phyloP scores from a whole-genome alignment of 2,329 filamentous ascomycete species.

The Hypoxylon sp. region DNA sequence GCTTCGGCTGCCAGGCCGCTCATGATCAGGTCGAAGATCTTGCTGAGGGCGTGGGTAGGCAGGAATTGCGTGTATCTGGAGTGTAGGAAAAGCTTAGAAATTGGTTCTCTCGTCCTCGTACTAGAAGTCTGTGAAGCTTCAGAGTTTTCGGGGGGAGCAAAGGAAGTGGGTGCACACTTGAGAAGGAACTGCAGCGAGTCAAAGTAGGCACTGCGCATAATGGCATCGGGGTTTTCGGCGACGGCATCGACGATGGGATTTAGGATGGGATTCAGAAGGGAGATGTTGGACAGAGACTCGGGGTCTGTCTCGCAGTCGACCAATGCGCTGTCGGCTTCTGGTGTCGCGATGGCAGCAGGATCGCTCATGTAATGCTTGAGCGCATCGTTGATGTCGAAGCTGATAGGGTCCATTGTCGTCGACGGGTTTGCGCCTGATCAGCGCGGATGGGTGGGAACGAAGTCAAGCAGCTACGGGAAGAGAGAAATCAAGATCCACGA shows the following conservation, averaged over 20 bases:
- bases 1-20: constrained; percentile 88
- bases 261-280: constrained; percentile 84
- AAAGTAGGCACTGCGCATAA: constrained; percentile 81
- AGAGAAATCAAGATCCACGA: background rate
- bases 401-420: constrained; percentile 75
- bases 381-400: constrained; percentile 96
- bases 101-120: constrained; percentile 57
- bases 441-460: constrained; percentile 11
- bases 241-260: constrained; percentile 94
- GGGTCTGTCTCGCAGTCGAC: constrained; percentile 94
- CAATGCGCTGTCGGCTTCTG: constrained; percentile 85
- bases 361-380: constrained; percentile 98
- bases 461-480: background rate
- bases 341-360: constrained; percentile 82
- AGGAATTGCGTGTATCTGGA: constrained; percentile 85
- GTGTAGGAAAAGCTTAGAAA: constrained; percentile 72
- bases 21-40: constrained; percentile 89
- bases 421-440: constrained; percentile 28
- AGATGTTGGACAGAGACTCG: constrained; percentile 77
- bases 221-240: constrained; percentile 89
- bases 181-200: constrained; percentile 95
- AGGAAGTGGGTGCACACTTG: constrained; percentile 82
- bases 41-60: constrained; percentile 85
- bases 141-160: constrained; percentile 47
- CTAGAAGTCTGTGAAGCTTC: constrained; percentile 33